Percentiles rank a stretch among this genome's conserved stretches.
These are phyloP conservation scores for Obba rivulosa DNA, from an alignment of 768 basidiomycete species.

Conservation along the genomic window DNA sequence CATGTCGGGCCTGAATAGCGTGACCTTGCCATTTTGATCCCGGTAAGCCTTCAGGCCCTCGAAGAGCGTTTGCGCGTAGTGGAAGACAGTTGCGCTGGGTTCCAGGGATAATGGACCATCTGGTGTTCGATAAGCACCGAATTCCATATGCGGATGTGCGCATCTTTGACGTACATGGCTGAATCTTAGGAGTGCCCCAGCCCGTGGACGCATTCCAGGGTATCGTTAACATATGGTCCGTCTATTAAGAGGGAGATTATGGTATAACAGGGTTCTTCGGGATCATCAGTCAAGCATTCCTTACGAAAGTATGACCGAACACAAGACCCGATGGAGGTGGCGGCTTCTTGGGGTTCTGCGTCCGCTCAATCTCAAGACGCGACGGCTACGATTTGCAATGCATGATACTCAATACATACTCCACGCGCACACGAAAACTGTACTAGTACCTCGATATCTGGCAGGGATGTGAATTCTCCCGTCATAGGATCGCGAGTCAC, in stretches of 20 bases:
- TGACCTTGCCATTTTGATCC: slow-evolving; percentile 62
- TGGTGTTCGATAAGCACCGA: neutral
- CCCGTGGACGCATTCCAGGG: slow-evolving; percentile 68
- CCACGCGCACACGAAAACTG: neutral
- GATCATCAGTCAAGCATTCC: slow-evolving; percentile 14
- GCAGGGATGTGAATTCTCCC: slow-evolving; percentile 39
- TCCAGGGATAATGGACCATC: slow-evolving; percentile 72
- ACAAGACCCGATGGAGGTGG: slow-evolving; percentile 65
- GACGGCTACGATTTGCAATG: slow-evolving; percentile 36
- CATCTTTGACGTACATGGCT: slow-evolving; percentile 57
- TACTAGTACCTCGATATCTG: slow-evolving; percentile 47
- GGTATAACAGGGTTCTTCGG: slow-evolving; percentile 7
- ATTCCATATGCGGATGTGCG: neutral
- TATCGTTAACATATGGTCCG: slow-evolving; percentile 81
- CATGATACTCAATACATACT: neutral
- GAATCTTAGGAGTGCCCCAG: slow-evolving; percentile 80
- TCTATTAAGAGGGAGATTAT: slow-evolving; percentile 33
- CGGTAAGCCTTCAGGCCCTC: slow-evolving; percentile 96
- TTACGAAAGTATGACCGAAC: slow-evolving; percentile 83
- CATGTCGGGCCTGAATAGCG: slow-evolving; percentile 92
- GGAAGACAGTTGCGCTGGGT: slow-evolving; percentile 79
- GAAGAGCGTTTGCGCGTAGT: slow-evolving; percentile 89
- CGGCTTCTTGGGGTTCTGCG: slow-evolving; percentile 47
- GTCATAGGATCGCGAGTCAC: slow-evolving; percentile 39
- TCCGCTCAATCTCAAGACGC: slow-evolving; percentile 43